Base-by-base conservation (phyloP, 2,329 filamentous ascomycete species). In the Onygenales sp. region DNA sequence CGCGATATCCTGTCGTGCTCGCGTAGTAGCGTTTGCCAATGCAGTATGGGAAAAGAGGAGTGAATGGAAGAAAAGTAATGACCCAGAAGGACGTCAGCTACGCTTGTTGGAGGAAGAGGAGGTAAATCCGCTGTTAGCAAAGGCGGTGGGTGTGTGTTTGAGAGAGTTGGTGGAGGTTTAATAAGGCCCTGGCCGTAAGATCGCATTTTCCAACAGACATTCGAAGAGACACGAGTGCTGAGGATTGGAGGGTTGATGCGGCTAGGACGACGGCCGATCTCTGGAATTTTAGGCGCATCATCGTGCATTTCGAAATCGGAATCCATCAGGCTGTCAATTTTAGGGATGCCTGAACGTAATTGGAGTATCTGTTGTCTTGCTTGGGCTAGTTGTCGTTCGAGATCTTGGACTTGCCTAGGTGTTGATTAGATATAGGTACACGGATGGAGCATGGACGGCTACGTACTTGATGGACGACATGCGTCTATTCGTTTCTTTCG, bases 401-500 rank as follows among this genome's bases (percentile, higher is more conserved):
- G 77, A 67, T 98, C 93, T 71, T 97, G 93, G 10, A 97, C 88
- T 75, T 96, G 93, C 67, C 79, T 82, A 52, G 34, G 47, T 37
- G 47, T 53, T 52, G 46, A 46, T 54, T 49, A 54, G 42, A 51
- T 50, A 43, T 52, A 54, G 40, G 44, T 17, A 33, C 27, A 33
- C 43, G 42, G 51, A 36, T 46, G 52, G 33, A 49, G 13, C 52
- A 52, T 42, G 36, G 32, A 33, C 7, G 32, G 52, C 54, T 51
- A 17, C 36, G 10, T 43, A 47, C 81, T 97, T 98, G 73, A 97
- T 97, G 1, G 92, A 97, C 14, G 93, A 97, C 93, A 98, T 98
- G 57, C 93, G 84, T 55, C 93, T 82, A 68, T 98, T 98, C 10
- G 93, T 98, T 71, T 98, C 93, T 73, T 98, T 98, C 49, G 93